Evolutionary conservation across 805 yeast species (phyloP), one percentile per base, ranked within the genome.

Genomic region (Starmerella stellata): DNA sequence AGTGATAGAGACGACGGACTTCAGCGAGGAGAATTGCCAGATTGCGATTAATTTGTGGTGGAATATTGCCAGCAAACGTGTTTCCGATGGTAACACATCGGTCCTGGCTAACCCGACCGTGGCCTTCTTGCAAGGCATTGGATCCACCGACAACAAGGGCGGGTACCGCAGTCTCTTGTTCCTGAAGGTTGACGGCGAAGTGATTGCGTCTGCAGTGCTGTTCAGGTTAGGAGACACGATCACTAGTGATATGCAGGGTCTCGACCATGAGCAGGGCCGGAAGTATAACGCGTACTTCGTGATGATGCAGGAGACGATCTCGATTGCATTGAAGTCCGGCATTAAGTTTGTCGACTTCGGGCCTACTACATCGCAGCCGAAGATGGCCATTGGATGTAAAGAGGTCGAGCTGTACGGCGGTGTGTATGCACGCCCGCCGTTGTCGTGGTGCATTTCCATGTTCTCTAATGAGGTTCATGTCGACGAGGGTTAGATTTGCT

Each of bases 221-320:
- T 63, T 62, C 51, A 41, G 65, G 35, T 51, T 64, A 20, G 68
- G 68, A 2, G 63, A 60, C 36, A 64, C 68, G 1, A 58, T 63
- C 32, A 63, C 68, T 2, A 59, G 65, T 5, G 68, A 63, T 43
- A 50, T 63, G 11, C 68, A 63, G 45, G 68, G 68, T 4, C 49
- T 63, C 17, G 60, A 64, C 37, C 63, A 62, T 36, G 66, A 62
- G 16, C 44, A 41, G 18, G 61, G 61, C 11, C 55, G 63, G 23
- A 49, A 58, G 33, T 59, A 58, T 44, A 63, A 61, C 42, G 66
- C 66, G 3, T 63, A 63, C 42, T 63, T 63, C 49, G 68, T 63
- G 17, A 64, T 64, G 68, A 63, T 63, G 68, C 66, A 63, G 48
- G 57, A 60, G 32, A 62, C 63, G n/a, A 62, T 63, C 20, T 50